Percentiles rank a stretch among this genome's conserved stretches.
Evolutionary conservation across 306 rosid genomes (phyloP).

Genomic region (Leucaena leucocephala): DNA sequence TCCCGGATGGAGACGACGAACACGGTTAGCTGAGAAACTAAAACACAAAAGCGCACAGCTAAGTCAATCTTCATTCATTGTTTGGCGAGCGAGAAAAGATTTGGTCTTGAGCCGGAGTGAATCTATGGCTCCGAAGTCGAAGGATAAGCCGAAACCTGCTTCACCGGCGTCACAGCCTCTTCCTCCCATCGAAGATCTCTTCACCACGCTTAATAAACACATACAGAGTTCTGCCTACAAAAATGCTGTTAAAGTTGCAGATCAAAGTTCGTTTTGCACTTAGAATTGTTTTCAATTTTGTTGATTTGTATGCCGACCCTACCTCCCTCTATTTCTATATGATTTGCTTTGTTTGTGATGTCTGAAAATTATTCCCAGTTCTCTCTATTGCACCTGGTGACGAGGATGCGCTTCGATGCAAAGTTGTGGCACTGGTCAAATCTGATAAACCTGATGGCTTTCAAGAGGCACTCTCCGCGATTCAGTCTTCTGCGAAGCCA

Average conservation of each 20-base stretch:
- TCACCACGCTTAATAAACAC: constrained; percentile 71
- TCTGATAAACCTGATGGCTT: constrained; percentile 70
- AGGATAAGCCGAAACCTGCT: constrained; percentile 56
- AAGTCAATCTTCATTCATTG: constrained; percentile 1
- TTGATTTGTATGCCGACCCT: not conserved
- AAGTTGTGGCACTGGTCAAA: constrained; percentile 77
- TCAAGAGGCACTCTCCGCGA: constrained; percentile 63
- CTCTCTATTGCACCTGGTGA: constrained; percentile 70
- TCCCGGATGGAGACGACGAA: not conserved
- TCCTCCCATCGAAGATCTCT: constrained; percentile 85
- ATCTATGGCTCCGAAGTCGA: constrained; percentile 85
- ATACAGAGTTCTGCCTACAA: constrained; percentile 62
- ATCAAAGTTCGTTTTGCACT: constrained; percentile 64
- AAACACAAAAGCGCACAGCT: not conserved
- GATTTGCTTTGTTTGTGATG: not conserved
- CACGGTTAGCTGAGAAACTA: too few species aligned
- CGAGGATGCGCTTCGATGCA: constrained; percentile 87
- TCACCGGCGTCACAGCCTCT: constrained; percentile 59
- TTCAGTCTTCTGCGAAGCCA: constrained; percentile 52
- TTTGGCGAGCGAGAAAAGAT: constrained; percentile 39
- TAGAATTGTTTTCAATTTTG: not conserved
- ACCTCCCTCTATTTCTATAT: not conserved
- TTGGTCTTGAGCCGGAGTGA: not conserved
- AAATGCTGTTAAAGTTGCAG: constrained; percentile 76
- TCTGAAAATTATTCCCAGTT: constrained; percentile 49